Base-by-base conservation (phyloP, 139 green algal genomes). In the Chlamydomonas asymmetrica region DNA sequence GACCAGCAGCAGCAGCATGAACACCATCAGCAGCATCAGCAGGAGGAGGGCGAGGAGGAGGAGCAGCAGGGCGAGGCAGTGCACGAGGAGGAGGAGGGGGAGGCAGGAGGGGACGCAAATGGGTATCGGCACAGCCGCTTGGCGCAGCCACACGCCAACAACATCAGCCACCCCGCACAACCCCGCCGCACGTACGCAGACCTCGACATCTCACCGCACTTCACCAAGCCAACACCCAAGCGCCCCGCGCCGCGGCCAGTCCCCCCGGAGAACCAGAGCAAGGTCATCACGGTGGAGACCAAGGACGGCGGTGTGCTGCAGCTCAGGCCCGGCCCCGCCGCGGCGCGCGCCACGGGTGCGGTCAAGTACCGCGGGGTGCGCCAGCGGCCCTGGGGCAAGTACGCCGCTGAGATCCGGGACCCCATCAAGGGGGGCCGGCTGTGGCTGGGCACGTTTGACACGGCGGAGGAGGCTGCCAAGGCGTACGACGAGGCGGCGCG, bases 361-460 rank as follows among this genome's bases (percentile, higher is more conserved):
- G 93, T 92, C 74, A 90, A 87, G n/a, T 98, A 94, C 80, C 76
- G 95, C 18, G 85, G 85, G 4, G 83, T 91, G 48, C 67, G 85
- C 34, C 82, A 86, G 56, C 76, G 85, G 40, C 82, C 85, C 0
- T 91, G 83, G 85, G 85, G 85, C 52, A 91, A 91, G 73, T 89
- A 74, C 38, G 84, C 81, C 18, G 84, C 86, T 4, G 84, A 88
- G 70, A 88, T 89, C 38, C 57, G 83, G 16, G 86, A 89, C 69
- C 84, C 79, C 2, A 48, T 62, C 6, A 66, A 90, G 27, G 92
- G 95, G 3, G 72, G 79, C 23, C 80, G 88, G 20, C 68, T 87
- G 73, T 97, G 93, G 93, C 84, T 97, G 54, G 93, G 93, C 60
- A 97, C 92, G 5, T 97, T 93, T 76, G 92, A 97, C 76, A 90